These are phyloP conservation scores for Globisporangium ultimum DNA, from an alignment of 352 stramenopile species.

Conservation along the genomic window DNA sequence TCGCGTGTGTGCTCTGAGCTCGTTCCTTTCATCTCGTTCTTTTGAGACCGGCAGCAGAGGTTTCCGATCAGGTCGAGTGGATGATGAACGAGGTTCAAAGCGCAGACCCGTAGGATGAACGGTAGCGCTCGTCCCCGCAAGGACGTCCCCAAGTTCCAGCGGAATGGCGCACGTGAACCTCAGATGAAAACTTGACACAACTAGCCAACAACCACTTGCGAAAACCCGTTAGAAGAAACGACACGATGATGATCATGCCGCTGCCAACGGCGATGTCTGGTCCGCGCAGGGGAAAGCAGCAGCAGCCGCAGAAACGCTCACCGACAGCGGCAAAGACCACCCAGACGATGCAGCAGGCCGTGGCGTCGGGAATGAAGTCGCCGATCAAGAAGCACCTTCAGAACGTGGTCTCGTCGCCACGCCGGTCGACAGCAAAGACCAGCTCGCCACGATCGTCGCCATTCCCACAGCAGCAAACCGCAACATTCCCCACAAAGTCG, in stretches of 20 bases:
- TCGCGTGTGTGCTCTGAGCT: too few relatives aligned
- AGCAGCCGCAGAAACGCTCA: background rate
- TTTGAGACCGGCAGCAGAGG: background rate
- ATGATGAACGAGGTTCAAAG: background rate
- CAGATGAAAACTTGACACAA: conserved; percentile 16
- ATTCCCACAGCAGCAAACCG: conserved; percentile 1
- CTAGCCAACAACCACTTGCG: background rate
- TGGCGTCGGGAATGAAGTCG: conserved; percentile 22
- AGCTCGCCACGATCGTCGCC: background rate
- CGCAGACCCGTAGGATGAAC: too few relatives aligned
- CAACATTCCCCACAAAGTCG: background rate
- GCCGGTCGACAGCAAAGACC: conserved; percentile 1
- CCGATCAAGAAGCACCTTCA: conserved; percentile 60
- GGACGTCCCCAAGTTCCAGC: too few relatives aligned
- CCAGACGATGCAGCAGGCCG: background rate
- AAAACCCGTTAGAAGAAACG: background rate
- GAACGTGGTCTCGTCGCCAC: conserved; percentile 14
- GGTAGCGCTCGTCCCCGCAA: too few relatives aligned
- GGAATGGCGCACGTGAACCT: background rate
- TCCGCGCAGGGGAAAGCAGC: conserved; percentile 6
- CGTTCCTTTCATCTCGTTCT: background rate
- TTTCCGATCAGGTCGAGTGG: conserved; percentile 1
- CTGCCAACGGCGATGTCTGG: conserved; percentile 7
- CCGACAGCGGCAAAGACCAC: conserved; percentile 4
- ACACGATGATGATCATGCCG: conserved; percentile 19